These are phyloP conservation scores for Trichoderma pleuroti DNA, from an alignment of 2,329 filamentous ascomycete genomes.

Conservation along the genomic window DNA sequence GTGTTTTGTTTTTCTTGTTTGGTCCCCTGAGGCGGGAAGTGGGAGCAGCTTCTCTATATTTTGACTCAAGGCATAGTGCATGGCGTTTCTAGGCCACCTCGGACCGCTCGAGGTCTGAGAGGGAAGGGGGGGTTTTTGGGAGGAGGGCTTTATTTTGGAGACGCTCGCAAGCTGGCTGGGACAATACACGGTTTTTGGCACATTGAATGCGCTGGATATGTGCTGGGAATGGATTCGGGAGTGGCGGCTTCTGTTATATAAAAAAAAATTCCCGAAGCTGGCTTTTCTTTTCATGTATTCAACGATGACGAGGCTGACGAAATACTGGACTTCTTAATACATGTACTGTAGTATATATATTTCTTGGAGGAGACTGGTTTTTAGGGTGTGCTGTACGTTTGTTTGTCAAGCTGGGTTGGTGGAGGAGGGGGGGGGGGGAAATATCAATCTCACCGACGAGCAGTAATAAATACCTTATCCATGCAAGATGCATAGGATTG, in stretches of 20 bases:
- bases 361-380: not conserved
- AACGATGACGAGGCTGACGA: slow-evolving; percentile 17
- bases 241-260: not conserved
- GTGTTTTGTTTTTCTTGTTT: not conserved
- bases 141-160: slow-evolving; percentile 12
- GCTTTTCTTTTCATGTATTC: slow-evolving; percentile 8
- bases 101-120: slow-evolving; percentile 2
- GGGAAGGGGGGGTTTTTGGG: not conserved
- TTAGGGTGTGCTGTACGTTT: not conserved
- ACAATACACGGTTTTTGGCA: not conserved
- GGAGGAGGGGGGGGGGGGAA: not conserved
- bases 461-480: not conserved
- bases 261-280: not conserved
- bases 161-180: not conserved
- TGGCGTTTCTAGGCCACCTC: slow-evolving; percentile 21
- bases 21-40: not conserved
- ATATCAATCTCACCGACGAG: not conserved
- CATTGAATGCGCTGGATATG: not conserved
- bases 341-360: slow-evolving; percentile 16
- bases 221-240: not conserved
- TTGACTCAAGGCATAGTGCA: slow-evolving; percentile 18
- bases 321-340: slow-evolving; percentile 12
- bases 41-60: slow-evolving; percentile 7
- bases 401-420: not conserved
- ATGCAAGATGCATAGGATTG: not conserved